Evolutionary conservation across 2,329 filamentous ascomycete genomes (phyloP).

Genomic region (Sporothrix phasma): DNA sequence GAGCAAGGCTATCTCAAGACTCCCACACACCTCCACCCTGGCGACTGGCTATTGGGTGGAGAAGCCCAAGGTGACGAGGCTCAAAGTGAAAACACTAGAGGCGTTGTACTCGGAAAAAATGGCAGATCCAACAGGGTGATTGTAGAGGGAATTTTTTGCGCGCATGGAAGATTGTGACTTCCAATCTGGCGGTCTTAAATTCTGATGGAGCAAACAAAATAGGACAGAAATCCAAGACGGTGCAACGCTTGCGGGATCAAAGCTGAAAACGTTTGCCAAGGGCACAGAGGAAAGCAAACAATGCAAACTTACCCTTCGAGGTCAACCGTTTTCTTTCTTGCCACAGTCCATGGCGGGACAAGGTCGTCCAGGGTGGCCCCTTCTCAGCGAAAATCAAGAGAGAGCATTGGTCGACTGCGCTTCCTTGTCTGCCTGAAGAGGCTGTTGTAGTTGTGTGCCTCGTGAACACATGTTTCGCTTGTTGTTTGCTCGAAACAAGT

Average conservation of each 20-base stretch:
- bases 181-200: background rate
- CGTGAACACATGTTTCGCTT: background rate
- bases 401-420: slow-evolving; percentile 6
- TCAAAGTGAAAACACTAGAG: background rate
- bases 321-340: background rate
- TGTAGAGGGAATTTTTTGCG: background rate
- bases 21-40: background rate
- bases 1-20: background rate
- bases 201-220: no score
- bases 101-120: background rate
- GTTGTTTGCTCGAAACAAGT: background rate
- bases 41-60: background rate
- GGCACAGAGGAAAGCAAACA: no score
- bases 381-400: slow-evolving; percentile 11
- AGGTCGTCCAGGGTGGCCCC: slow-evolving; percentile 8
- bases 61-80: background rate
- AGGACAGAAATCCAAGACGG: background rate
- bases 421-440: slow-evolving; percentile 13
- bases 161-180: background rate
- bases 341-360: slow-evolving; percentile 8
- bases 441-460: background rate
- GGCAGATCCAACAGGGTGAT: background rate
- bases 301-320: slow-evolving; percentile 16
- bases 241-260: background rate
- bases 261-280: no score